Evolutionary conservation across 768 basidiomycete species (phyloP).

Genomic region (Auricularia sp.): DNA sequence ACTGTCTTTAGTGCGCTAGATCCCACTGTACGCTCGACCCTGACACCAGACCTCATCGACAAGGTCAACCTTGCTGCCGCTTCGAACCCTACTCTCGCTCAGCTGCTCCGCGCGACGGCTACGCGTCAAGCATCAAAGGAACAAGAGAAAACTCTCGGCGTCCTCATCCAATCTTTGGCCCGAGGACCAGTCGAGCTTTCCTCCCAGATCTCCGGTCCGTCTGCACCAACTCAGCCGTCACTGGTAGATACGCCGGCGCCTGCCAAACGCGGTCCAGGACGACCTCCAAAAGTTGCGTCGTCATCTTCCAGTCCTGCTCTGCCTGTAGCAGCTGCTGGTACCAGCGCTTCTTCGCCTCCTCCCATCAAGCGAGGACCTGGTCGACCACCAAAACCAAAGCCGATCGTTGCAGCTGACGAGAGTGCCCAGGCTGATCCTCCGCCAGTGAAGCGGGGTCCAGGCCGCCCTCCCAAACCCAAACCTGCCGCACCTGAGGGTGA

Average conservation of each 20-base stretch:
- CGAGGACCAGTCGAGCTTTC: not conserved
- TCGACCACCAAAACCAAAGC: not conserved
- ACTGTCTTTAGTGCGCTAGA: constrained; percentile 31
- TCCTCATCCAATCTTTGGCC: constrained; percentile 64
- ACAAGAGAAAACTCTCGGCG: constrained; percentile 56
- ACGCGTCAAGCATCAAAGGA: constrained; percentile 50
- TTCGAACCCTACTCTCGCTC: constrained; percentile 57
- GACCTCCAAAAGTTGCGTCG: not conserved
- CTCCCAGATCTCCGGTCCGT: not conserved
- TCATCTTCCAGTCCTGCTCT: not conserved
- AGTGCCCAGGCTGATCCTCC: no score
- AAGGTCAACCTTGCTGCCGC: constrained; percentile 60
- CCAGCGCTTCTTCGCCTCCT: not conserved
- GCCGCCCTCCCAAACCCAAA: no score
- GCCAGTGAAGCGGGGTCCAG: no score
- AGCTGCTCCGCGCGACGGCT: constrained; percentile 55
- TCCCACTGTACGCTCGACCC: constrained; percentile 35
- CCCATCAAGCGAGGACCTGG: not conserved
- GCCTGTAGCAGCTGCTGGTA: not conserved
- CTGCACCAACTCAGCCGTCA: not conserved
- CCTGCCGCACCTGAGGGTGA: no score
- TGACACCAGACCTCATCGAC: constrained; percentile 44
- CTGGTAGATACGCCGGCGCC: not conserved
- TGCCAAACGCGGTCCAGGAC: not conserved
- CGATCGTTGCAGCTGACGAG: not conserved